Evolutionary conservation across 371 early-diverging fungal genomes (phyloP).

Genomic region (Saksenaea oblongispora): DNA sequence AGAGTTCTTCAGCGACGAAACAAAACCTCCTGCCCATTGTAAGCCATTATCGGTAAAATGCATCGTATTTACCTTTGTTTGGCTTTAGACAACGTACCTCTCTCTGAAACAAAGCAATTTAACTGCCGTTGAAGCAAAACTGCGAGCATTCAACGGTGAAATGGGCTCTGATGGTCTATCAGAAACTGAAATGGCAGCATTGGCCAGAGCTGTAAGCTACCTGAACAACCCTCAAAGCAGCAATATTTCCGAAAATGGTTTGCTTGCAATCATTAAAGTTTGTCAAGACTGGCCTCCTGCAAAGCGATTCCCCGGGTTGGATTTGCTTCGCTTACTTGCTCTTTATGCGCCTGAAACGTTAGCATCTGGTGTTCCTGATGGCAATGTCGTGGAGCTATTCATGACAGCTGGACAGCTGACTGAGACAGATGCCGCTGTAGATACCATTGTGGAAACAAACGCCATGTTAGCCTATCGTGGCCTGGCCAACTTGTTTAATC

Average conservation of each 20-base stretch:
- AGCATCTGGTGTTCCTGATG: slow-evolving; percentile 18
- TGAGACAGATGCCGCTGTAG: not conserved
- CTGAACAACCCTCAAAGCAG: slow-evolving; percentile 36
- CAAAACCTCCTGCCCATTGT: slow-evolving; percentile 23
- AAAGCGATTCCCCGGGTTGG: slow-evolving; percentile 84
- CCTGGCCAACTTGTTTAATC: slow-evolving; percentile 62
- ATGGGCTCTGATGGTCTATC: slow-evolving; percentile 23
- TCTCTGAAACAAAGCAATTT: slow-evolving; percentile 75
- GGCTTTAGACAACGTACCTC: slow-evolving; percentile 49
- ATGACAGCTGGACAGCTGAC: slow-evolving; percentile 21
- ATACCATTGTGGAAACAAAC: slow-evolving; percentile 58
- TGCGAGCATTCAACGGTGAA: slow-evolving; percentile 64
- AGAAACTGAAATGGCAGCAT: slow-evolving; percentile 31
- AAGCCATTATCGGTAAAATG: not conserved
- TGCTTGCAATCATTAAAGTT: slow-evolving; percentile 39
- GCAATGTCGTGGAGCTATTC: slow-evolving; percentile 34
- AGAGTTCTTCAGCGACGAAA: slow-evolving; percentile 22
- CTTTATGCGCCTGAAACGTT: slow-evolving; percentile 48
- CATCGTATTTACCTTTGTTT: not conserved
- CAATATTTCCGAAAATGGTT: slow-evolving; percentile 23
- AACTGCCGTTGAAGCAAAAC: slow-evolving; percentile 71
- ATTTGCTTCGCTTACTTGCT: slow-evolving; percentile 75
- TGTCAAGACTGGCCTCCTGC: slow-evolving; percentile 61
- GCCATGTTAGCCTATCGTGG: slow-evolving; percentile 71
- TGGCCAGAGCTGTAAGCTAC: slow-evolving; percentile 39